phyloP scores from a whole-genome alignment of 2,329 filamentous ascomycete genomes.

The Sarocladiaceae sp. region DNA sequence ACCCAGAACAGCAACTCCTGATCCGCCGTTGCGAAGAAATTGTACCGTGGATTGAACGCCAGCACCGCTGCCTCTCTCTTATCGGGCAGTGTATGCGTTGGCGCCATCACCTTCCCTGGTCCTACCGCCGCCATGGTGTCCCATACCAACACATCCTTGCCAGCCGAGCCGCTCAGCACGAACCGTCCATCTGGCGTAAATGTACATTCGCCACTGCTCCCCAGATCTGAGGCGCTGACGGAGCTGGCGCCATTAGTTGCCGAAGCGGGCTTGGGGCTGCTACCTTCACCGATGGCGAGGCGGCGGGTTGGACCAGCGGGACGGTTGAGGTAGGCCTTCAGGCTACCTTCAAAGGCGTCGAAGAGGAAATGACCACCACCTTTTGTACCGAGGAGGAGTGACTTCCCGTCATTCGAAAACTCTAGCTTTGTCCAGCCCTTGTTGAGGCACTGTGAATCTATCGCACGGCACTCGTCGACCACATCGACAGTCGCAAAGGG shows the following conservation, averaged over 20 bases:
- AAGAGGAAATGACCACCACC: conserved; percentile 82
- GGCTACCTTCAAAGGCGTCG: conserved; percentile 80
- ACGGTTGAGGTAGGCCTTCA: conserved; percentile 67
- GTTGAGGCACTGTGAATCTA: conserved; percentile 51
- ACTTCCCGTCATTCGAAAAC: conserved; percentile 94
- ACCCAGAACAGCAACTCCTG: conserved; percentile 76
- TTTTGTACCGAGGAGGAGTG: conserved; percentile 75
- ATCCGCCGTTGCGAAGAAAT: conserved; percentile 86
- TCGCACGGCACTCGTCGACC: conserved; percentile 43
- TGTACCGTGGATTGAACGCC: conserved; percentile 85
- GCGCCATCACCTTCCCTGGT: conserved; percentile 54
- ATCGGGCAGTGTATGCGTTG: conserved; percentile 58
- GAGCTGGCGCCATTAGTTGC: conserved; percentile 30
- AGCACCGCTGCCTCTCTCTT: conserved; percentile 66
- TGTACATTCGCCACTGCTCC: conserved; percentile 71
- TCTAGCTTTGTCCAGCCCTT: conserved; percentile 85
- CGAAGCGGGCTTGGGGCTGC: conserved; percentile 15
- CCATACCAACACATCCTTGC: conserved; percentile 77
- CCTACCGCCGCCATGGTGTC: conserved; percentile 57
- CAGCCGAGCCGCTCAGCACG: conserved; percentile 66
- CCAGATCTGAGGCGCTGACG: conserved; percentile 28
- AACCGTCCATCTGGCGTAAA: conserved; percentile 87
- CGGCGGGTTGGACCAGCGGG: conserved; percentile 44
- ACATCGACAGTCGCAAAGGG: conserved; percentile 86
- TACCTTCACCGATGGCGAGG: conserved; percentile 47